These are phyloP conservation scores for Ceratorhiza oryzae-sativae DNA, from an alignment of 1,284 basidiomycete species.

Conservation along the genomic window DNA sequence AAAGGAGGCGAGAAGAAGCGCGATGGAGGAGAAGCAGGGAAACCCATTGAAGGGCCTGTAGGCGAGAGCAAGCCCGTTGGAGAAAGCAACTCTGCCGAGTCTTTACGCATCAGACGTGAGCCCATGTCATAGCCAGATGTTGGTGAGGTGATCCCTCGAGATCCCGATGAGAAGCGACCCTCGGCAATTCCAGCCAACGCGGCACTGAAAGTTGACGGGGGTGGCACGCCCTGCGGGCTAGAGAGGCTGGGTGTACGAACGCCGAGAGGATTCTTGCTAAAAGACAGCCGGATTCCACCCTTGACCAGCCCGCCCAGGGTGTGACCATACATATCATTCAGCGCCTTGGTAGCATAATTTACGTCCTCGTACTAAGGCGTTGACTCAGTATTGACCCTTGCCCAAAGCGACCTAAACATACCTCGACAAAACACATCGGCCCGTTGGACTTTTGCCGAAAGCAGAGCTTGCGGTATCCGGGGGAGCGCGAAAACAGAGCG, in stretches of 20 bases:
- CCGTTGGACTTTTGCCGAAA: conserved; percentile 96
- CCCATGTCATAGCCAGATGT: conserved; percentile 26
- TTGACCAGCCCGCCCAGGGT: conserved; percentile 90
- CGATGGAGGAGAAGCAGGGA: conserved; percentile 29
- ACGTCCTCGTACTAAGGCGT: conserved; percentile 86
- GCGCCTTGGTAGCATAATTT: conserved; percentile 78
- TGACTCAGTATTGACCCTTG: conserved; percentile 17
- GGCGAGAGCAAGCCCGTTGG: conserved; percentile 35
- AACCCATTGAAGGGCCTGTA: conserved; percentile 22
- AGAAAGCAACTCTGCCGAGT: conserved; percentile 26
- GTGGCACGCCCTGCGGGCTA: conserved; percentile 29
- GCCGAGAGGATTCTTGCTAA: conserved; percentile 94
- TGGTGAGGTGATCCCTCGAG: conserved; percentile 9
- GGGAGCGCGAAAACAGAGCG: conserved; percentile 77
- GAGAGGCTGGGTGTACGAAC: conserved; percentile 43
- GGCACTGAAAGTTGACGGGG: conserved; percentile 37
- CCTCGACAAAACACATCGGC: conserved; percentile 97
- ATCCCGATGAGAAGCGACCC: conserved; percentile 9
- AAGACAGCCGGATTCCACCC: conserved; percentile 93
- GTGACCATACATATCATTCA: conserved; percentile 91
- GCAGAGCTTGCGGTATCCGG: conserved; percentile 89
- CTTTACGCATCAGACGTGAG: conserved; percentile 30
- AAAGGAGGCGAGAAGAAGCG: conserved; percentile 34
- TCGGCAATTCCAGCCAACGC: conserved; percentile 41
- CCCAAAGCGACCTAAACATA: conserved; percentile 50